A percentile compares a stretch with the other conserved stretches of the same genome.
phyloP scores from a whole-genome alignment of 2,329 filamentous ascomycete genomes.

The Coleophoma crateriformis region DNA sequence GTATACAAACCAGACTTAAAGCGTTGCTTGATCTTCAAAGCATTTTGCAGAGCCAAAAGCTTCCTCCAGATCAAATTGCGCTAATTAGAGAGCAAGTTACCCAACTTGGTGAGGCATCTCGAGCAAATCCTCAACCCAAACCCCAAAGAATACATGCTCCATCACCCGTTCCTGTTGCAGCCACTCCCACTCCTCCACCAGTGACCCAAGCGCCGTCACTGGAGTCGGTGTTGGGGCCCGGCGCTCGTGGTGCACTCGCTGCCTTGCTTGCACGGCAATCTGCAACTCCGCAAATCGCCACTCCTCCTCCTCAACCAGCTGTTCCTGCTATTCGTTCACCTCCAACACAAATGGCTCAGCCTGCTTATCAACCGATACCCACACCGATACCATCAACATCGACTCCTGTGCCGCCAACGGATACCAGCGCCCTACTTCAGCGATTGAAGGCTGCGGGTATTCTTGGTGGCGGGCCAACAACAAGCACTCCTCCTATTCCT shows the following conservation, averaged over 20 bases:
- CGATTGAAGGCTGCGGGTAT: slow-evolving; percentile 65
- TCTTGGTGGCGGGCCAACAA: slow-evolving; percentile 41
- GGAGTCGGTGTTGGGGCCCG: slow-evolving; percentile 45
- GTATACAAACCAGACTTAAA: slow-evolving; percentile 73
- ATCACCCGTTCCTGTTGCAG: slow-evolving; percentile 19
- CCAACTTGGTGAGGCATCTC: slow-evolving; percentile 45
- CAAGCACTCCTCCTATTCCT: slow-evolving; percentile 30
- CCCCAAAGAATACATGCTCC: slow-evolving; percentile 24
- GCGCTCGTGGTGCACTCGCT: slow-evolving; percentile 39
- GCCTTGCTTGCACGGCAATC: slow-evolving; percentile 49
- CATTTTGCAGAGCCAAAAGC: slow-evolving; percentile 69
- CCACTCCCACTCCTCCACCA: slow-evolving; percentile 10
- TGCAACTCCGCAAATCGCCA: slow-evolving; percentile 41
- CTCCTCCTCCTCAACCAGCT: slow-evolving; percentile 34
- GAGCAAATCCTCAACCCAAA: slow-evolving; percentile 26
- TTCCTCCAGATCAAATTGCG: slow-evolving; percentile 76
- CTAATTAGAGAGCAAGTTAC: slow-evolving; percentile 82
- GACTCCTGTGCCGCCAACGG: slow-evolving; percentile 22
- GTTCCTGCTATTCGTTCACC: slow-evolving; percentile 42
- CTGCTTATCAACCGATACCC: slow-evolving; percentile 21
- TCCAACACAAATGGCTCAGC: slow-evolving; percentile 35
- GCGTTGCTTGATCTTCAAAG: slow-evolving; percentile 81
- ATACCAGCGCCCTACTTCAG: slow-evolving; percentile 53
- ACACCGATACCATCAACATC: slow-evolving; percentile 26
- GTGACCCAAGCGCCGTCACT: slow-evolving; percentile 34